Evolutionary conservation across 2,329 filamentous ascomycete species (phyloP), one percentile per base, ranked within the genome.

Genomic region (Remersonia thermophila): DNA sequence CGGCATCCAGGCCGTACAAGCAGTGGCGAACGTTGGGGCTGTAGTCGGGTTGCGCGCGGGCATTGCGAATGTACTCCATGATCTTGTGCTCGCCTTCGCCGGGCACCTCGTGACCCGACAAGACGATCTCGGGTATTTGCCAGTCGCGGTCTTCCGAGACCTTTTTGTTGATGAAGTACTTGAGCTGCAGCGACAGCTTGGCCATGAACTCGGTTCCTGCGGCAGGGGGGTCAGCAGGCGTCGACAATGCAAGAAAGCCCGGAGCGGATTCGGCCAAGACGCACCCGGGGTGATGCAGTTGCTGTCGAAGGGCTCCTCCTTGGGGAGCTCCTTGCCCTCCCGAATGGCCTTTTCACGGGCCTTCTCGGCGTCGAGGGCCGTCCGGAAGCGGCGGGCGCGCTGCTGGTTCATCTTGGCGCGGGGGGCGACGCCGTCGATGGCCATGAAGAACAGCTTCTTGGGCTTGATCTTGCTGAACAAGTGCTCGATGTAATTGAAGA

Each of bases 341-440:
- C 66, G 69, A 42, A 96, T 77, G 31, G 91, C 93, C 71, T 93
- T 95, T 40, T 96, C 85, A 58, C 84, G 81, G 41, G 87, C 86
- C 48, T 75, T 73, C 58, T 98, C 91, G 38, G 75, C 83, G 54
- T 98, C 93, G 34, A 95, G 67, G 28, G 91, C 91, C 16, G 91
- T 96, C 53, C 91, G 77, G 60, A 98, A 98, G 56, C 91, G 81
- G 53, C 91, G 80, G 39, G 91, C 83, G 50, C 91, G 84, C 64
- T 98, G 91, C 61, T 98, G 91, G 60, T 98, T 98, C 91, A 98
- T 98, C 70, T 98, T 98, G 50, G 91, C 91, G 52, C 91, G 82
- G 13, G 91, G 93, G 15, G 91, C 91, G 43, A 98, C 93, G 52
- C 91, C 91, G 54, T 98, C 91, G 47, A 98, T 91, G 34, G 91